These are phyloP conservation scores for Nelumbo lutea DNA, from an alignment of 164 flowering plant genomes.

Conservation along the genomic window DNA sequence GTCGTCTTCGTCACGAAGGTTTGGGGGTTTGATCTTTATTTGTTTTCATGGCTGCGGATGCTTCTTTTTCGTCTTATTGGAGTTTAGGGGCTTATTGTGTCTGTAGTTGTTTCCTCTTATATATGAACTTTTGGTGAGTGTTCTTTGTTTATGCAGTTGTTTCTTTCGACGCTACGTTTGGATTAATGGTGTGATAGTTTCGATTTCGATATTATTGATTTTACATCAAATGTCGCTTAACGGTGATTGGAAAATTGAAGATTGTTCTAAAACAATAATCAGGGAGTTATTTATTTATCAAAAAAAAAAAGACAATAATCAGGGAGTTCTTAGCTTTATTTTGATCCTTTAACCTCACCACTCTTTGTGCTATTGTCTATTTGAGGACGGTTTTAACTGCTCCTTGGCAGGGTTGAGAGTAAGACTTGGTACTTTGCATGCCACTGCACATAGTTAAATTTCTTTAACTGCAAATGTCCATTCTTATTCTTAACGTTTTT, in stretches of 20 bases:
- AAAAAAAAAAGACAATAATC: too few species aligned
- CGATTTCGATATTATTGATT: neutral
- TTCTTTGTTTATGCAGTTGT: neutral
- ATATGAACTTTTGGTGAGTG: neutral
- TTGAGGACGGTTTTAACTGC: too few species aligned
- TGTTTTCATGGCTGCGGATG: neutral
- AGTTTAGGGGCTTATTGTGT: neutral
- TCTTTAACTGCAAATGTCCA: too few species aligned
- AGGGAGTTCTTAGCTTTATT: too few species aligned
- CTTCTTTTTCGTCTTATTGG: neutral
- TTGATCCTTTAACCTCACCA: too few species aligned
- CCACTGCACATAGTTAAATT: too few species aligned
- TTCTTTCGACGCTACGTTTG: neutral
- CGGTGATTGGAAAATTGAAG: neutral
- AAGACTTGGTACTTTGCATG: too few species aligned
- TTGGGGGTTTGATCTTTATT: constrained; percentile 7
- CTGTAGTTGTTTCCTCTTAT: neutral
- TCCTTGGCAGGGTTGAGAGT: too few species aligned
- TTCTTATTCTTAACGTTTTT: too few species aligned
- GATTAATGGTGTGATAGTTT: neutral
- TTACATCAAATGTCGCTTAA: neutral
- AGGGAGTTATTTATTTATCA: too few species aligned
- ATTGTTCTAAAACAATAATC: neutral
- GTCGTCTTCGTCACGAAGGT: constrained; percentile 88
- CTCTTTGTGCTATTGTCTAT: too few species aligned